A percentile compares a stretch with the other conserved stretches of the same genome.
These are phyloP conservation scores for Limtongozyma cylindracea DNA, from an alignment of 805 yeast species.

Conservation along the genomic window DNA sequence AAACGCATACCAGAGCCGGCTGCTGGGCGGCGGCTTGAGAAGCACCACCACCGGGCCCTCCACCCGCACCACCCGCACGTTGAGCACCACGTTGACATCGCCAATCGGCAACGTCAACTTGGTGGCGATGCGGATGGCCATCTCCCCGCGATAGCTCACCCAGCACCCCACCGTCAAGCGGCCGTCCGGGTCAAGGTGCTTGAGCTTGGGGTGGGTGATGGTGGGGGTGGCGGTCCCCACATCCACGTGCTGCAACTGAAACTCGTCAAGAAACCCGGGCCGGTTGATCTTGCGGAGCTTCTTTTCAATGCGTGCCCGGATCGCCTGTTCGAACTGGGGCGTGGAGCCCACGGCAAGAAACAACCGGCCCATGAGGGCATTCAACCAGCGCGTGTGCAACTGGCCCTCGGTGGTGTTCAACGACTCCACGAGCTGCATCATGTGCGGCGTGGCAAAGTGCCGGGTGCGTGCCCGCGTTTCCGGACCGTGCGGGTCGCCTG, in stretches of 20 bases:
- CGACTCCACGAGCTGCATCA: constrained; percentile 49
- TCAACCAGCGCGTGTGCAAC: constrained; percentile 69
- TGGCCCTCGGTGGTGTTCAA: constrained; percentile 70
- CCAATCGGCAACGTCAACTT: constrained; percentile 57
- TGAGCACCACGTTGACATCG: constrained; percentile 51
- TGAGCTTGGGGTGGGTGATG: constrained; percentile 44
- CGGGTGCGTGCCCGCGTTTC: constrained; percentile 16
- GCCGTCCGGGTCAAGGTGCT: constrained; percentile 62
- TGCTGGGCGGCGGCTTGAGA: constrained; percentile 78
- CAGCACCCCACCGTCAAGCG: constrained; percentile 32
- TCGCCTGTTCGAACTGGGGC: constrained; percentile 26
- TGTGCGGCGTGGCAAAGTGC: constrained; percentile 44
- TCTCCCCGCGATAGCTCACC: constrained; percentile 49
- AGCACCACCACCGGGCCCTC: constrained; percentile 50
- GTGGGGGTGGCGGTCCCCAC: constrained; percentile 69
- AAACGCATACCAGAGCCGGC: constrained; percentile 78
- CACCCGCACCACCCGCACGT: constrained; percentile 38
- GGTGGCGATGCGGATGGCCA: constrained; percentile 57
- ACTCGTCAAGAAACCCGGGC: constrained; percentile 74
- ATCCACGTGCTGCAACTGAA: constrained; percentile 42
- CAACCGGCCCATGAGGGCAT: constrained; percentile 65
- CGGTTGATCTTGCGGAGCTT: constrained; percentile 59
- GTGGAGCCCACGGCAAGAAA: constrained; percentile 62
- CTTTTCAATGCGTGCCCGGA: constrained; percentile 34
- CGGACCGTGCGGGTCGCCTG: too few relatives aligned